Percentiles rank a stretch among this genome's conserved stretches.
Conservation (phyloP, 2,329 filamentous ascomycete species). For the Aspergillus aculeatus region DNA sequence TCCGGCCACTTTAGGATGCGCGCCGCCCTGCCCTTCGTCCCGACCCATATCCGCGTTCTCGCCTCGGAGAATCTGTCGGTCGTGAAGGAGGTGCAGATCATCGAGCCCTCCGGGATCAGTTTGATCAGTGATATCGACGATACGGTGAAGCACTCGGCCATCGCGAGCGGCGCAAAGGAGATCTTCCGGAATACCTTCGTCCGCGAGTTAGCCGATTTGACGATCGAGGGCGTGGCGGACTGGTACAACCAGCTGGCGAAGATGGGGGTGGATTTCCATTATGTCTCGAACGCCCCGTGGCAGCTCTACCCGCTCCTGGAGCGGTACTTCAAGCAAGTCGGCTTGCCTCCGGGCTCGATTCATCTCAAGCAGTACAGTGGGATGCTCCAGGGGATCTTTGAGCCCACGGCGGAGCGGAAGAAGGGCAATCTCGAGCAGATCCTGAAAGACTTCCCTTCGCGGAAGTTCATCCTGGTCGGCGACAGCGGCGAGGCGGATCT, state of each 20-base stretch:
- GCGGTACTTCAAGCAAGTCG: conserved; percentile 76
- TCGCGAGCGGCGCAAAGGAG: conserved; percentile 79
- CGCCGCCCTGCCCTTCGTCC: conserved; percentile 81
- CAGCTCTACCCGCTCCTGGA: conserved; percentile 89
- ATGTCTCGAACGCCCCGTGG: conserved; percentile 99
- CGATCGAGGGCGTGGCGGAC: conserved; percentile 79
- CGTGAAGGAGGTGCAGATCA: conserved; percentile 73
- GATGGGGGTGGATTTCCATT: conserved; percentile 86
- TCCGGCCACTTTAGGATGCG: conserved; percentile 83
- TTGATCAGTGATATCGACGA: conserved; percentile 98
- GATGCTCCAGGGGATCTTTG: conserved; percentile 97
- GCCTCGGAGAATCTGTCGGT: conserved; percentile 82
- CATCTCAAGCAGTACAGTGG: conserved; percentile 96
- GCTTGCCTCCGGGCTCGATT: conserved; percentile 82
- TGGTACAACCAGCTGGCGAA: conserved; percentile 80
- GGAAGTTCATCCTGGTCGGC: conserved; percentile 87
- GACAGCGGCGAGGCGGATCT: conserved; percentile 96
- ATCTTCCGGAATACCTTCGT: conserved; percentile 97
- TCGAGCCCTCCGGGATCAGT: conserved; percentile 77
- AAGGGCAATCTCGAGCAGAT: conserved; percentile 83
- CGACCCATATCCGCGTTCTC: conserved; percentile 82
- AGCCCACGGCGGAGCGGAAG: conserved; percentile 93
- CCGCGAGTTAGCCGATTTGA: conserved; percentile 76
- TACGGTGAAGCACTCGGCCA: conserved; percentile 93
- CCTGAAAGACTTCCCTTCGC: conserved; percentile 81